A percentile compares a stretch with the other conserved stretches of the same genome.
These are phyloP conservation scores for Vitis amurensis DNA, from an alignment of 164 flowering plant genomes.

Conservation along the genomic window DNA sequence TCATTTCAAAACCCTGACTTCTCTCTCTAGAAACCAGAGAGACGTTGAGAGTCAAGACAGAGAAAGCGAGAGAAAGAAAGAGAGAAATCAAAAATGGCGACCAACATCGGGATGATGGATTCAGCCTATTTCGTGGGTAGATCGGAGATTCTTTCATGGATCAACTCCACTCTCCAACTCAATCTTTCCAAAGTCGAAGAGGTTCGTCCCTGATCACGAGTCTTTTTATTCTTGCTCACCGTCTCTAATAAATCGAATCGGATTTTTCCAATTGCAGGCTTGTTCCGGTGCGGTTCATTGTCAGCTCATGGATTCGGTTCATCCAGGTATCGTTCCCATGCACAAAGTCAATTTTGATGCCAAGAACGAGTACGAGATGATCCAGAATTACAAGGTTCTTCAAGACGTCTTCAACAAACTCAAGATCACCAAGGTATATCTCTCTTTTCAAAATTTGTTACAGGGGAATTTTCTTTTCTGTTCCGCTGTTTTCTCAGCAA, in stretches of 20 bases:
- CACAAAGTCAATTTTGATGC: slow-evolving; percentile 98
- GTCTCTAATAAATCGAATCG: neutral
- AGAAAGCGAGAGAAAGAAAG: neutral
- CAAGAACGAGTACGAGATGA: slow-evolving; percentile 96
- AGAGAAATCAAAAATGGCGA: slow-evolving; percentile 48
- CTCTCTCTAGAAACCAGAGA: slow-evolving; percentile 4
- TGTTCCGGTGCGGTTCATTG: slow-evolving; percentile 95
- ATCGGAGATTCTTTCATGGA: slow-evolving; percentile 94
- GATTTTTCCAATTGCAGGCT: slow-evolving; percentile 40
- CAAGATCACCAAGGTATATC: slow-evolving; percentile 83
- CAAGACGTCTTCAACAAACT: slow-evolving; percentile 97
- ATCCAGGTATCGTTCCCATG: slow-evolving; percentile 94
- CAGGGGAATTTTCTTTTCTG: neutral
- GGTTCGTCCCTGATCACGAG: slow-evolving; percentile 30
- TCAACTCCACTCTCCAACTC: slow-evolving; percentile 93
- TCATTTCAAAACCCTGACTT: neutral
- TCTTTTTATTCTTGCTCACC: neutral
- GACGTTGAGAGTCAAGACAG: neutral
- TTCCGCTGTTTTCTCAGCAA: neutral
- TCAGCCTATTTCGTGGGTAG: slow-evolving; percentile 94
- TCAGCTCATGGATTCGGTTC: slow-evolving; percentile 90
- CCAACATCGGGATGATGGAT: slow-evolving; percentile 95
- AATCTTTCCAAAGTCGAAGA: slow-evolving; percentile 96
- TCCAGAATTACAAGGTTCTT: slow-evolving; percentile 96
- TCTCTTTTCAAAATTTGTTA: neutral